Percentiles rank a stretch among this genome's conserved stretches.
phyloP scores from a whole-genome alignment of 495 filamentous ascomycete species.

The Xylaria acuta region DNA sequence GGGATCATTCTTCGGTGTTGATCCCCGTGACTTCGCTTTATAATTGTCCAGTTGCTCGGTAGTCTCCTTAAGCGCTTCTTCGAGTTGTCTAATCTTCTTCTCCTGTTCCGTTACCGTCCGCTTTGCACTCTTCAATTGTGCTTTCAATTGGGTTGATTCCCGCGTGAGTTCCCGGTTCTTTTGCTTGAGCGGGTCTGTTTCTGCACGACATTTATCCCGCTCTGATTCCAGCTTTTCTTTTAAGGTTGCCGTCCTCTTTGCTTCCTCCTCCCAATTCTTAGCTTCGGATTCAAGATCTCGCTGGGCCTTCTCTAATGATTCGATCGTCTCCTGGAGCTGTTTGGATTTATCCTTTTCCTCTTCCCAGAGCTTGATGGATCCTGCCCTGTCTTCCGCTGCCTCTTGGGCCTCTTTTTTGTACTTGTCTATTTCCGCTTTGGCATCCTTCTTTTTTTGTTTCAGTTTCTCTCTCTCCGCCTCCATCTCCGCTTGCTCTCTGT shows the following conservation, averaged over 20 bases:
- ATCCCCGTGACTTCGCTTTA: neutral
- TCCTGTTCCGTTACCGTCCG: neutral
- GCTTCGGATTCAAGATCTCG: neutral
- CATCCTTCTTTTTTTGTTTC: neutral
- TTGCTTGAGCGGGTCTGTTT: neutral
- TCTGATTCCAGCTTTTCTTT: neutral
- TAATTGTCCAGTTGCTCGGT: neutral
- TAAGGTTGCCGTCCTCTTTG: neutral
- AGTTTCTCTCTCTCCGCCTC: neutral
- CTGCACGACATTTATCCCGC: neutral
- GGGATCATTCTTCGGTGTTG: neutral
- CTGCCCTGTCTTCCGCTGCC: neutral
- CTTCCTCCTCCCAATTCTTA: neutral
- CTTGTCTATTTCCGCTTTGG: neutral
- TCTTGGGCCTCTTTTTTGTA: neutral
- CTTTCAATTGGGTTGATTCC: neutral
- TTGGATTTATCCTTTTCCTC: neutral
- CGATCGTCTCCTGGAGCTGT: neutral
- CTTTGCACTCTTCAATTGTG: neutral
- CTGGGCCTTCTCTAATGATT: neutral
- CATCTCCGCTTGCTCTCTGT: neutral
- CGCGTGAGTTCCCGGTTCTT: neutral
- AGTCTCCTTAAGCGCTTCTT: neutral
- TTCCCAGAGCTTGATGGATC: neutral
- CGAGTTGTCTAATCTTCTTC: neutral